Conservation (phyloP, 2,329 filamentous ascomycete genomes). For the Monilinia vaccinii-corymbosi region DNA sequence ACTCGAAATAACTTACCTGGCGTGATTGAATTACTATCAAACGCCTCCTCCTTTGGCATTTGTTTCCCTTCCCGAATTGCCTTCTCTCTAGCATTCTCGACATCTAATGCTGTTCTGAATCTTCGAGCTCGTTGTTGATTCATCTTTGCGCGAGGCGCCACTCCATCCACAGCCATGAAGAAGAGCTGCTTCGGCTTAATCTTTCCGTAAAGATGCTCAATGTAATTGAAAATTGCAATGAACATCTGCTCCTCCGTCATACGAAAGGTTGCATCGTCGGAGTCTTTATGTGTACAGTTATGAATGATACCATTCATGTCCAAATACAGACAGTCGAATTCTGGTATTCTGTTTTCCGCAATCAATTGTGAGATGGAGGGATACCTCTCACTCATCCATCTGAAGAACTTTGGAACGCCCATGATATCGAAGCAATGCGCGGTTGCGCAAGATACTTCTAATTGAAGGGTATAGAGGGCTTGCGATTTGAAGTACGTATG, state of each 20-base stretch:
- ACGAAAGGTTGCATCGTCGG: constrained; percentile 82
- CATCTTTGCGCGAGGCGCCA: constrained; percentile 97
- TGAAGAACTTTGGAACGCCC: constrained; percentile 46
- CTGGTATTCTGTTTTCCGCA: constrained; percentile 95
- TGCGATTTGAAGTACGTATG: constrained; percentile 10
- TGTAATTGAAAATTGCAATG: constrained; percentile 99
- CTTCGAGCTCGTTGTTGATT: constrained; percentile 95
- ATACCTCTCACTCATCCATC: constrained; percentile 99
- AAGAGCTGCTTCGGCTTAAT: constrained; percentile 98
- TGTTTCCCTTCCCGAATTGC: constrained; percentile 81
- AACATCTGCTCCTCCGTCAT: constrained; percentile 99
- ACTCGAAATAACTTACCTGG: constrained; percentile 46
- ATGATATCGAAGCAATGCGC: constrained; percentile 17
- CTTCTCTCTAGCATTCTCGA: constrained; percentile 83
- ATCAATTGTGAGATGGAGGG: constrained; percentile 97
- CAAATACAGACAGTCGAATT: constrained; percentile 95
- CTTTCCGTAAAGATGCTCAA: constrained; percentile 96
- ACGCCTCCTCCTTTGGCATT: constrained; percentile 89
- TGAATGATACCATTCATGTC: constrained; percentile 99
- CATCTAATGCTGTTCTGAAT: constrained; percentile 89
- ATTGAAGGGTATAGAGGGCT: constrained; percentile 10
- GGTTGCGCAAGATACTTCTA: neutral
- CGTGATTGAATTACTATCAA: constrained; percentile 99
- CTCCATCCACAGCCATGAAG: constrained; percentile 99
- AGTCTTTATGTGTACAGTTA: constrained; percentile 77